Evolutionary conservation across 1,284 basidiomycete genomes (phyloP).

Genomic region (Boletus semigastroideus): DNA sequence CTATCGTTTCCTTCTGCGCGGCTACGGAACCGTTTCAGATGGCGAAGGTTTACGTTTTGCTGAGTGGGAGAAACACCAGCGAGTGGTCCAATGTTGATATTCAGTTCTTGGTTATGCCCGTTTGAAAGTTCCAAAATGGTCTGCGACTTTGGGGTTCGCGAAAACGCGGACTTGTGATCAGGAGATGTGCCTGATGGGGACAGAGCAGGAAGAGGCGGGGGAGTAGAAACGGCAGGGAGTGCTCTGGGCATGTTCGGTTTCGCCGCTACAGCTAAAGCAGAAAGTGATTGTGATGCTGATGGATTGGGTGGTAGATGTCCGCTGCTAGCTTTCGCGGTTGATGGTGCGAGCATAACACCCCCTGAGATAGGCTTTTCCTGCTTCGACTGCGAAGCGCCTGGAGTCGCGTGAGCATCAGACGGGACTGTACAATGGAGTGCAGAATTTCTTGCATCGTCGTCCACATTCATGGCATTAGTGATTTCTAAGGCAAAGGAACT

Average conservation of each 20-base stretch:
- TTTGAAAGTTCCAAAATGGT: conserved; percentile 19
- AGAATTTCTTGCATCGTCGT: background rate
- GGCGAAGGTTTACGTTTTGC: conserved; percentile 31
- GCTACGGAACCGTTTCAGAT: conserved; percentile 27
- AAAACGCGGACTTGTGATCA: conserved; percentile 11
- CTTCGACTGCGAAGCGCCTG: conserved; percentile 2
- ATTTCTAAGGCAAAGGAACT: background rate
- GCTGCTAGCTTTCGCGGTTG: background rate
- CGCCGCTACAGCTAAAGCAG: background rate
- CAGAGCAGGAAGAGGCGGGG: conserved; percentile 8
- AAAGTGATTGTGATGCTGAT: background rate
- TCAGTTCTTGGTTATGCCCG: conserved; percentile 16
- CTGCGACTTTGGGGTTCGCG: conserved; percentile 26
- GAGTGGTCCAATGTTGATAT: conserved; percentile 19
- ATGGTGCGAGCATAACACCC: conserved; percentile 15
- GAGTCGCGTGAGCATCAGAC: background rate
- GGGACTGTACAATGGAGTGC: background rate
- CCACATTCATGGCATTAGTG: conserved; percentile 2
- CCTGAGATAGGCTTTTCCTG: conserved; percentile 15
- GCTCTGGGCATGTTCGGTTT: background rate
- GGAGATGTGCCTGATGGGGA: conserved; percentile 11
- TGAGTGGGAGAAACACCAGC: conserved; percentile 28
- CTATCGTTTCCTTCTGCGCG: conserved; percentile 26
- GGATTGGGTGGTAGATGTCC: conserved; percentile 7
- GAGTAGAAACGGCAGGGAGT: conserved; percentile 6